Evolutionary conservation across 805 yeast species (phyloP), one percentile per base, ranked within the genome.

Genomic region (Cyberlindnera xylosilytica): DNA sequence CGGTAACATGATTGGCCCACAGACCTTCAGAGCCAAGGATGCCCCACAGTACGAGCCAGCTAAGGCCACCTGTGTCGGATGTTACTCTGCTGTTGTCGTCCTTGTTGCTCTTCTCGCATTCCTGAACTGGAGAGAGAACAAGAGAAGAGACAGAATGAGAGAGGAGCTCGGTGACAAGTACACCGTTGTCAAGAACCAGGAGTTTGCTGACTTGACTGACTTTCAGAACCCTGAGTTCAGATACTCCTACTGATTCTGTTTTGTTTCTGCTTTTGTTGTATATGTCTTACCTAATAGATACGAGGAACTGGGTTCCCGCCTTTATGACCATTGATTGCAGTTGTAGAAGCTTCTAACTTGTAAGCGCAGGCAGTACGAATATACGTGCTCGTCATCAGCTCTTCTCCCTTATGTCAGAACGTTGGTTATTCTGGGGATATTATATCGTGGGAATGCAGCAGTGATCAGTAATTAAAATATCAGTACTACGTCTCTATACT

Each of bases 1-100:
- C 11, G 46, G 46, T 42, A 42, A 42, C 42, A 65, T 83, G 26
- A 73, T 81, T 42, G 91, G 89, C 1, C 88, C 91, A 6, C 88
- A 82, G 60, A 70, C 84, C 16, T 85, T 84, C 65, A 69, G 67
- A 44, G 62, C 73, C 0, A 50, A 60, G 8, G 76, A 81, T 44
- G 80, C 79, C 18, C 89, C 89, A 7, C 55, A 62, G 27, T 85
- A 83, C 52, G 61, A 61, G 5, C 73, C 75, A 20, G 84, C 81
- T 4, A 77, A 77, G 47, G 64, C 70, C 20, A 41, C 48, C 15
- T 30, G 39, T 35, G 48, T 41, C 26, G 45, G 41, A 8, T 28
- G 33, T 7, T 33, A 29, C 16, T 20, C 69, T 33, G 68, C 71
- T 52, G 71, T 67, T 34, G 39, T 64, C n/a, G 51, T 68, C 23